phyloP scores from a whole-genome alignment of 495 filamentous ascomycete species.

The Neurospora terricola region DNA sequence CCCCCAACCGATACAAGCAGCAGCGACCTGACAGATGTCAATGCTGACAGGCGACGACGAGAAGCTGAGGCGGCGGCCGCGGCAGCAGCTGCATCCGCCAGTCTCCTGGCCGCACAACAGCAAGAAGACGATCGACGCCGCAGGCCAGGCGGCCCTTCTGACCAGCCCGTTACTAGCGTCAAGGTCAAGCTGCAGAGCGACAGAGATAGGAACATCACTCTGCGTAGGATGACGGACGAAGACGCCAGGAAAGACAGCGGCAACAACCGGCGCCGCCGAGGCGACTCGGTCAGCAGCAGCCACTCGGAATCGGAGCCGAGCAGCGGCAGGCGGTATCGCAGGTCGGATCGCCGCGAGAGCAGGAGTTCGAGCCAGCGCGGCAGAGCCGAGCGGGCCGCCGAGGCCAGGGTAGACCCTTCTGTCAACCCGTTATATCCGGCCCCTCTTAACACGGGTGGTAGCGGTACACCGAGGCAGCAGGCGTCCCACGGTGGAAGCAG shows the following conservation, averaged over 20 bases:
- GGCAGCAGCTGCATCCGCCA: constrained; percentile 37
- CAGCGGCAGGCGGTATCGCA: constrained; percentile 31
- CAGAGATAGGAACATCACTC: constrained; percentile 62
- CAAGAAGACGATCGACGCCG: constrained; percentile 24
- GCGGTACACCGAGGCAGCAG: background rate
- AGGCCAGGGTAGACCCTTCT: constrained; percentile 22
- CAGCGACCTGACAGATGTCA: constrained; percentile 29
- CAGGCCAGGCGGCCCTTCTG: constrained; percentile 34
- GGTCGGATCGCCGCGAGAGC: constrained; percentile 9
- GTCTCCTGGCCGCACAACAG: constrained; percentile 24
- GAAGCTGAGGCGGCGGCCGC: constrained; percentile 41
- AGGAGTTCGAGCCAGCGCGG: constrained; percentile 29
- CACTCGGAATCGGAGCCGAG: constrained; percentile 35
- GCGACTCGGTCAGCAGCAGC: constrained; percentile 39
- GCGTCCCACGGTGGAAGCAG: background rate
- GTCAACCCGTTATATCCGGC: constrained; percentile 3
- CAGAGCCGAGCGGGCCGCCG: constrained; percentile 30
- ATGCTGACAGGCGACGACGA: constrained; percentile 25
- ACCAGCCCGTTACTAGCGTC: constrained; percentile 50
- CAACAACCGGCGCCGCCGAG: constrained; percentile 22
- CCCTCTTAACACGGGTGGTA: background rate
- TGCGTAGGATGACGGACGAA: constrained; percentile 69
- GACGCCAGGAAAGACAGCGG: constrained; percentile 44
- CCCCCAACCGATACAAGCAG: constrained; percentile 37
- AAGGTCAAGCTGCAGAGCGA: constrained; percentile 76